Base-by-base conservation (phyloP, 192 early-diverging fungal genomes). In the Coemansia sp. region DNA sequence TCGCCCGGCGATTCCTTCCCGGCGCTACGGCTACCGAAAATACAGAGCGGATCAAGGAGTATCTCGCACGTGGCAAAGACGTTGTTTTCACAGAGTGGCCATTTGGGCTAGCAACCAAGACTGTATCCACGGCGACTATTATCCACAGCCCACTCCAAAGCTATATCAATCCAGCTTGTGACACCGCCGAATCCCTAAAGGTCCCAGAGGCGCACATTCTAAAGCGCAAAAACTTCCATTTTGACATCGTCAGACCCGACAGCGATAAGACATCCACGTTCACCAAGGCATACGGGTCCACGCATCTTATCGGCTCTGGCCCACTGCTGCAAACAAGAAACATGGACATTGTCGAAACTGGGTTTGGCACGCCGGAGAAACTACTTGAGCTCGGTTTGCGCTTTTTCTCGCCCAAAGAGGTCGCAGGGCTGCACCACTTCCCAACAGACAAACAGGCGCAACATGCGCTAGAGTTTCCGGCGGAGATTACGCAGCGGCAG, bases 261-360 rank as follows among this genome's bases (percentile, higher is more conserved):
- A 64, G 61, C 43, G 25, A 47, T 18, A 24, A 44, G 50, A 77
- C 74, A 50, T 71, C 75, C 43, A 78, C 75, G 51, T 81, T 90
- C 53, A 87, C 86, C n/a, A 84, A 95, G 79, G 84, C 87, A 8
- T 97, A 95, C 58, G 92, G 92, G 18, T 86, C 85, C 9, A 87
- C 86, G 55, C 87, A 93, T 50, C 77, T 92, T 10, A 82, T 88
- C 19, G 85, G 88, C 16, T 84, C 88, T 1, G 92, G 94, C 2
- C 89, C 90, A 16, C 81, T 92, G 22, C 60, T 95, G 25, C 89
- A 94, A 60, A 93, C 92, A 1, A 71, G 74, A 30, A 68, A 85
- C 4, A 64, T 93, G 65, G 87, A 91, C 14, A 83, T 87, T n/a
- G 79, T 33, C 24, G 65, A 73, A 21, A 87, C 87, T 52, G 74